Evolutionary conservation across 2,329 filamentous ascomycete genomes (phyloP), one percentile per base, ranked within the genome.

Genomic region (Colletotrichum sansevieriae): DNA sequence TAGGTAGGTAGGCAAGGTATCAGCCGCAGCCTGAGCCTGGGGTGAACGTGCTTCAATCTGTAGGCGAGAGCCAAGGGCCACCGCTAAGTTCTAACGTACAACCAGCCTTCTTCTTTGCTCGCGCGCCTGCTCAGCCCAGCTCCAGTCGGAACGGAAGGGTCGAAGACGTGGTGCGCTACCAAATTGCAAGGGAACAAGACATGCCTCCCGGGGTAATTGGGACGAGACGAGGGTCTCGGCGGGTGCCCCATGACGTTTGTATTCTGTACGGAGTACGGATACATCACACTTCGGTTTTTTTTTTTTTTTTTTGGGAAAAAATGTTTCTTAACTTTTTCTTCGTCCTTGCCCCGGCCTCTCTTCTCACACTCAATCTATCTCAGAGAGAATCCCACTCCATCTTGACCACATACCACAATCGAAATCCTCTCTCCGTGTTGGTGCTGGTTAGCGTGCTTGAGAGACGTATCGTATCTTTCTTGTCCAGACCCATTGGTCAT

Each of bases 241-340:
- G 68, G 65, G 65, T 69, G 60, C 63, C 47, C 66, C 58, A 49
- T 61, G 43, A 66, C 60, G 41, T 60, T 71, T 69, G 70, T 65
- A 67, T 65, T 57, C 49, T 68, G 66, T 52, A 70, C 35, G n/a
- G 47, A 51, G 29, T 55, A 43, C n/a, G 11, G 18, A 58, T 41
- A 44, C 10, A 37, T n/a, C 20, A 18, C 44, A 52, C n/a, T 37
- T 49, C 44, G 10, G 22, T 52, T 11, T 62, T 7, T 18, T 4
- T 43, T 43, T 54, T 29, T 29, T 29, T 7, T 29, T 29, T 29
- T 29, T 29, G 2, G 2, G 6, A 29, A 15, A 22, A 51, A 51
- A 18, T 25, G 25, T 20, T 41, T 35, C 18, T 22, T 35, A 56
- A 25, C 11, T 35, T 29, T 20, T 18, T 41, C 18, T 29, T 56